Percentiles rank a stretch among this genome's conserved stretches.
Evolutionary conservation across 106 monocot genomes (phyloP).

Genomic region (Allium cepa): DNA sequence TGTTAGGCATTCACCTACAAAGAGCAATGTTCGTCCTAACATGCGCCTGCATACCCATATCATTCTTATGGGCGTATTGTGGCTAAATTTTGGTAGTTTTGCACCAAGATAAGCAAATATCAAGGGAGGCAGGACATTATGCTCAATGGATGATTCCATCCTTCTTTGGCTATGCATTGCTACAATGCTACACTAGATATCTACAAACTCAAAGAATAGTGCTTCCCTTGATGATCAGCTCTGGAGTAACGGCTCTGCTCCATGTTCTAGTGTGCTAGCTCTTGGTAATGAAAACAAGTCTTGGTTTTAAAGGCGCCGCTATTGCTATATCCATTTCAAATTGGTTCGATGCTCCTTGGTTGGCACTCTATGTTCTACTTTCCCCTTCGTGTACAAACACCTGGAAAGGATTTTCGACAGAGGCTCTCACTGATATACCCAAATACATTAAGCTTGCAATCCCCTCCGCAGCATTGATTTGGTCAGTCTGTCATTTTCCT

Average conservation of each 20-base stretch:
- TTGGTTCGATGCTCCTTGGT: conserved; percentile 5
- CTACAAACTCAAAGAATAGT: conserved; percentile 30
- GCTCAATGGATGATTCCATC: conserved; percentile 9
- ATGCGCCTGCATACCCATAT: conserved; percentile 11
- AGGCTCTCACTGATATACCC: conserved; percentile 16
- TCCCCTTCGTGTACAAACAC: conserved; percentile 17
- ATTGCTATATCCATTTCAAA: conserved; percentile 9
- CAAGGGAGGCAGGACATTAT: conserved; percentile 5
- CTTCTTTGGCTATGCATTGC: conserved; percentile 5
- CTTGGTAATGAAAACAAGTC: conserved; percentile 5
- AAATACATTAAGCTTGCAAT: conserved; percentile 27
- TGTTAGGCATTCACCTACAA: conserved; percentile 41
- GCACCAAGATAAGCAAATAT: conserved; percentile 12
- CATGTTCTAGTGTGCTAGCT: conserved; percentile 21
- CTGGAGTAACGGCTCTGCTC: conserved; percentile 6
- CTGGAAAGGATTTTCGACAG: conserved; percentile 34
- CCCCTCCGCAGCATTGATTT: conserved; percentile 21
- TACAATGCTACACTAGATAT: conserved; percentile 8
- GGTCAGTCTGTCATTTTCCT: not conserved
- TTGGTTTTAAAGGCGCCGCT: conserved; percentile 17
- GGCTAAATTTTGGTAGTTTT: conserved; percentile 9
- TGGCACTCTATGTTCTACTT: conserved; percentile 10
- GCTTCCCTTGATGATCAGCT: conserved; percentile 11
- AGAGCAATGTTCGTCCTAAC: conserved; percentile 34
- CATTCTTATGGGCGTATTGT: conserved; percentile 14